Evolutionary conservation across 2,329 filamentous ascomycete genomes (phyloP), one percentile per base, ranked within the genome.

Genomic region (Didymella pomorum): DNA sequence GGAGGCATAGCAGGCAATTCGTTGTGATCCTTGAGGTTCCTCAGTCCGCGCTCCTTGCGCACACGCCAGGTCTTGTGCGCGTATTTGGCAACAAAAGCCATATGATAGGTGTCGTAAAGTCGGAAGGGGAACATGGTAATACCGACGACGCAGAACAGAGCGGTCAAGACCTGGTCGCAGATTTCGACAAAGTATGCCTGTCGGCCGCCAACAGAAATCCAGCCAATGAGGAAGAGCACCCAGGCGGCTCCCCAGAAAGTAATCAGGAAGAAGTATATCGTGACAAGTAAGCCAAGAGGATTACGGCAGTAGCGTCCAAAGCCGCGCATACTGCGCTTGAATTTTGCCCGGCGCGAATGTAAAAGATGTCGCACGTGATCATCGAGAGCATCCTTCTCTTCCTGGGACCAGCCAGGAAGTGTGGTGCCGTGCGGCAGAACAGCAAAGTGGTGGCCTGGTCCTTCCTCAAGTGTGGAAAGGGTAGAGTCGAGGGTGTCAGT

Each of bases 291-390:
- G 1, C 92, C 92, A 14, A 96, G 83, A 0, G 92, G 84, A 83
- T 68, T 72, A 39, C 84, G 84, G 12, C 93, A 83, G 67, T 96
- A 96, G 76, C 93, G 87, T 3, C 87, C 86, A 69, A 96, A 96
- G 0, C 91, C 92, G 69, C 87, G 89, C 86, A 93, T 86, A 23
- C 84, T 80, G 29, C 91, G 88, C 76, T 92, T 93, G 79, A 95
- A 91, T 56, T 86, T 89, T 47, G 89, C 89, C 20, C 91, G 85
- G 50, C 87, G 86, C 9, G 92, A 96, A 77, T 96, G 92, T 39
- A 96, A 78, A 84, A 95, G 90, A 74, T 96, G 92, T 23, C 92
- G 85, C 16, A 96, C 92, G 73, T 94, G 89, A 66, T 96, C 92
- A 71, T 96, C 92, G 45, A 96, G 79, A 71, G 91, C 86, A 57